Base-by-base conservation (phyloP, 2,329 filamentous ascomycete genomes). In the Amylocarpus encephaloides region DNA sequence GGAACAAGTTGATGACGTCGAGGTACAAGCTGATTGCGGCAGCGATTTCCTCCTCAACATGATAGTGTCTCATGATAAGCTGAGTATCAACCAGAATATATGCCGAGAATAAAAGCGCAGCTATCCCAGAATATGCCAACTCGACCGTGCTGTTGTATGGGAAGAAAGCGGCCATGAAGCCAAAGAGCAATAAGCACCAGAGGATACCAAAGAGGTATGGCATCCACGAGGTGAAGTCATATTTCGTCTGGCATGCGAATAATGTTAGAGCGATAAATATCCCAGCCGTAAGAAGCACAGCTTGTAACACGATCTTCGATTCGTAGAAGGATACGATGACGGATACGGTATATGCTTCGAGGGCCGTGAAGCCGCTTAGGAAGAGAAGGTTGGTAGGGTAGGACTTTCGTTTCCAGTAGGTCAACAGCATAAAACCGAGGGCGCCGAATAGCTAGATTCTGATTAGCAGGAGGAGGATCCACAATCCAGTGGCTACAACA, bases 11-110 rank as follows among this genome's bases (percentile, higher is more conserved):
- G 75, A 97, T 88, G 58, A 97, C 83, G 68, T 97, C 92, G 44
- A 98, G 79, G 68, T 98, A 98, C 43, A 98, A 78, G 66, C 88
- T 93, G 69, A 98, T 95, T 9, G 88, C 85, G 44, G 92, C 92
- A 6, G 91, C 90, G 67, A 97, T 96, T 76, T 96, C 91, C 78
- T 96, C 92, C 72, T 98, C 93, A 46, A 96, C 89, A 65, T 97
- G 92, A 71, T 96, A 93, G 70, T 95, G 88, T 64, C 91, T 82
- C 80, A 98, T 86, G 55, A 98, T 82, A 62, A 98, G 73, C 76
- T 98, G 93, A 0, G 93, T 98, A 67, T 98, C 93, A 42, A 97
- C 88, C 42, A 98, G 77, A 55, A 98, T 94, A 71, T 98, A 98
- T 6, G 77, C 92, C 43, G 85, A 91, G 75, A 98, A 98, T 66